Evolutionary conservation across 176 grass and related monocot genomes (phyloP).

Genomic region (Carex littledalei): DNA sequence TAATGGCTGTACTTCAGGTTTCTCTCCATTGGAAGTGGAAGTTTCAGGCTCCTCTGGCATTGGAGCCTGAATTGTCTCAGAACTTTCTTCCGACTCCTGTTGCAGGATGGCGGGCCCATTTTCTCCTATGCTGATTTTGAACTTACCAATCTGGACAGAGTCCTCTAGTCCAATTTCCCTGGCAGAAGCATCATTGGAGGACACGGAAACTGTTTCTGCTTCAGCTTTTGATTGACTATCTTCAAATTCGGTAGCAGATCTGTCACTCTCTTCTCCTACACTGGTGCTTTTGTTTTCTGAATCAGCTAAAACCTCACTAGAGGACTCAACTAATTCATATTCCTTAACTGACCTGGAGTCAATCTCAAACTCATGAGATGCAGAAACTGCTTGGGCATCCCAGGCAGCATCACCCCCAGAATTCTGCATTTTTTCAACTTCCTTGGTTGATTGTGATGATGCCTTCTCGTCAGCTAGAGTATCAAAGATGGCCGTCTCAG

Average conservation of each 20-base stretch:
- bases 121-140: conserved; percentile 32
- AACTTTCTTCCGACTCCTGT: conserved; percentile 21
- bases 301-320: conserved; percentile 36
- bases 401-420: conserved; percentile 7
- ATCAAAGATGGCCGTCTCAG: conserved; percentile 14
- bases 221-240: conserved; percentile 27
- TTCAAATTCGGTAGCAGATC: conserved; percentile 1
- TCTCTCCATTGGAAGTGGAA: conserved; percentile 27
- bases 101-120: conserved; percentile 24
- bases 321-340: conserved; percentile 25
- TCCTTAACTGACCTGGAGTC: conserved; percentile 26
- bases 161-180: conserved; percentile 11
- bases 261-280: conserved; percentile 12
- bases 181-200: conserved; percentile 9
- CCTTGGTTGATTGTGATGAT: conserved; percentile 4
- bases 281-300: conserved; percentile 8
- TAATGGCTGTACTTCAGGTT: conserved; percentile 22
- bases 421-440: conserved; percentile 22
- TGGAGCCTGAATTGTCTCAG: conserved; percentile 10
- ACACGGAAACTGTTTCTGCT: conserved; percentile 7
- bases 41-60: conserved; percentile 6
- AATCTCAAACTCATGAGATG: conserved; percentile 10
- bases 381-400: conserved; percentile 13
- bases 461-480: neutral
- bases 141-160: conserved; percentile 24